Percentiles rank a stretch among this genome's conserved stretches.
Evolutionary conservation across 768 basidiomycete genomes (phyloP).

Genomic region (Russula lepida): DNA sequence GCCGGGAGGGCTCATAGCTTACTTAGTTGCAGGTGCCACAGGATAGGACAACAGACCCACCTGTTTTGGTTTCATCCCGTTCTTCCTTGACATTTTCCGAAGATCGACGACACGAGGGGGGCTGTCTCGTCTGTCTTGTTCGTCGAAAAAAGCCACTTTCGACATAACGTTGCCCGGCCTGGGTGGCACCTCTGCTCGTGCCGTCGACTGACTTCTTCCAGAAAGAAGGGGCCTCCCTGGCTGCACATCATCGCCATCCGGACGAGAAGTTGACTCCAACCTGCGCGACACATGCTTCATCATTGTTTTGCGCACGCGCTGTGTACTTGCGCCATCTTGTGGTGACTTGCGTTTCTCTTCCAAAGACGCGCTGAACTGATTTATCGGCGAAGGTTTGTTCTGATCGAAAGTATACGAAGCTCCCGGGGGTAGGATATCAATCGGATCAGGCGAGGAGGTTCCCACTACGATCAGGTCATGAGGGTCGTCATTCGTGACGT

Average conservation of each 20-base stretch:
- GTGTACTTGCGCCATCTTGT: slow-evolving; percentile 9
- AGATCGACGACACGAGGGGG: not conserved
- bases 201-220: not conserved
- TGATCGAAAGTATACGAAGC: slow-evolving; percentile 2
- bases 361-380: not conserved
- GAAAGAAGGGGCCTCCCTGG: not conserved
- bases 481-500: not conserved
- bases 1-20: not conserved
- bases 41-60: not conserved
- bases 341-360: not conserved
- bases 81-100: not conserved
- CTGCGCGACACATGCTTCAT: not conserved
- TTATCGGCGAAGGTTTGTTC: slow-evolving; percentile 1
- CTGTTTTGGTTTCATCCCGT: slow-evolving; percentile 5
- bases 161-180: not conserved
- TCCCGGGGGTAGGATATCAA: not conserved
- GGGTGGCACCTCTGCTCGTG: not conserved
- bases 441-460: slow-evolving; percentile 9
- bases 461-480: not conserved
- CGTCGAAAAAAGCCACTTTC: not conserved
- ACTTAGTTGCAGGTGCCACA: not conserved
- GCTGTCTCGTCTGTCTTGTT: too few species aligned
- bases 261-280: not conserved
- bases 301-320: not conserved
- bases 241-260: not conserved